Evolutionary conservation across 2,329 filamentous ascomycete species (phyloP).

Genomic region (Fusarium concolor): DNA sequence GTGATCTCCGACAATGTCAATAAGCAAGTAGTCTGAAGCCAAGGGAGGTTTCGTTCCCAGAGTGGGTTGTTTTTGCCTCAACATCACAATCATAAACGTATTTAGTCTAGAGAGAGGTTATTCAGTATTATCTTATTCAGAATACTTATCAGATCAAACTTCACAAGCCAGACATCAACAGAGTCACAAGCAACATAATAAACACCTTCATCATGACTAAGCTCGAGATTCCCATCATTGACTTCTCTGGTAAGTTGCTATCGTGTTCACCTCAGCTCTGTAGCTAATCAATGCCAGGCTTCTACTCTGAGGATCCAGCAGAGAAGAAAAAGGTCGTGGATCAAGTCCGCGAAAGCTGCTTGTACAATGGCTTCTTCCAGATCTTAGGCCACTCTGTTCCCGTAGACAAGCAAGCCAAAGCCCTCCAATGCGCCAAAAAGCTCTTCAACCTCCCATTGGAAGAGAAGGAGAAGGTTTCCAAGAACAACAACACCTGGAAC

Average conservation of each 20-base stretch:
- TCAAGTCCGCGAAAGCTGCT: constrained; percentile 5
- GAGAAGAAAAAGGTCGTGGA: constrained; percentile 1
- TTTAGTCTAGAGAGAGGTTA: neutral
- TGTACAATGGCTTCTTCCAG: constrained; percentile 7
- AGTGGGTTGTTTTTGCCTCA: neutral
- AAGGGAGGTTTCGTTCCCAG: neutral
- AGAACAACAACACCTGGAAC: constrained; percentile 54
- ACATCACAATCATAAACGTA: neutral
- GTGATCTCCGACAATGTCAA: constrained; percentile 40
- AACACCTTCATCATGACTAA: neutral
- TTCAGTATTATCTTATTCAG: neutral
- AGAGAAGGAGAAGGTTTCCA: constrained; percentile 57
- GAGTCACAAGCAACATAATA: neutral
- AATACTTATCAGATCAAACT: neutral
- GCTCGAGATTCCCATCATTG: constrained; percentile 7
- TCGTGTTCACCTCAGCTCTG: accelerated
- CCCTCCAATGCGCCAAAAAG: neutral
- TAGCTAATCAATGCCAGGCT: neutral
- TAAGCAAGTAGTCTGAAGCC: neutral
- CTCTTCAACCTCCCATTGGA: constrained; percentile 57
- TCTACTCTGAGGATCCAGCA: constrained; percentile 1
- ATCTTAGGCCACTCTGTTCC: constrained; percentile 2
- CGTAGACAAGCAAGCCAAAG: neutral
- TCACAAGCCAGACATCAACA: neutral
- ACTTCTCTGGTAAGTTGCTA: neutral